Evolutionary conservation across 2,329 filamentous ascomycete species (phyloP), one percentile per base, ranked within the genome.

Genomic region (Sporothrix brunneoviolacea): DNA sequence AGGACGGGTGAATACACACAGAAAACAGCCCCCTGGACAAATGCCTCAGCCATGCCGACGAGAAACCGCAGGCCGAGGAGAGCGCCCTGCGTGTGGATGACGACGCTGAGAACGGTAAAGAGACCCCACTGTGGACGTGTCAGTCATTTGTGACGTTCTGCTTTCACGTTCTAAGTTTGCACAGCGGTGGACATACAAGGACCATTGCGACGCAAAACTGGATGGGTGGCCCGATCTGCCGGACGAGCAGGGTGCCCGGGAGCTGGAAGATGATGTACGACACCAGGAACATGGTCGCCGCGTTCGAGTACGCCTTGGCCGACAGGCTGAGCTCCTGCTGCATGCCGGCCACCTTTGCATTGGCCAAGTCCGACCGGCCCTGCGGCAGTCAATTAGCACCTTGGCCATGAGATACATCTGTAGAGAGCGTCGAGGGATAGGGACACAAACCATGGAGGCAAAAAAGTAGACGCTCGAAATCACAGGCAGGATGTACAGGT

Each of bases 41-140:
- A 12, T 65, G 70, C 33, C 73, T 63, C 30, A 72, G 57, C 10
- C 69, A 71, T 21, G 55, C 57, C 43, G 55, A 57, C 35, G 54
- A 60, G 44, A 57, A 51, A 21, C 52, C 58, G 35, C 5, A 46
- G 19, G 15, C 30, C 43, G 19, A 46, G 15, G 10, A 46, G 32
- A 3, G 43, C 30, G 8, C 19, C 33, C 30, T 13, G 18, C 33
- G 43, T 16, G 33, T 46, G 43, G 43, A 57, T 55, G 22, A 57
- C 48, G 19, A 60, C 24, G 8, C 56, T 54, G 46, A 66, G 62
- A 8, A 13, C 21, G 9, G 43, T 46, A 27, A 46, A 46, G 2
- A 46, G 32, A 8, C 43, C 43, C 36, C 60, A 63, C n/a, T n/a
- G n/a, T n/a, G n/a, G n/a, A n/a, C n/a, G n/a, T n/a, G n/a, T n/a